Base-by-base conservation (phyloP, 306 rosid genomes). In the Begonia masoniana region DNA sequence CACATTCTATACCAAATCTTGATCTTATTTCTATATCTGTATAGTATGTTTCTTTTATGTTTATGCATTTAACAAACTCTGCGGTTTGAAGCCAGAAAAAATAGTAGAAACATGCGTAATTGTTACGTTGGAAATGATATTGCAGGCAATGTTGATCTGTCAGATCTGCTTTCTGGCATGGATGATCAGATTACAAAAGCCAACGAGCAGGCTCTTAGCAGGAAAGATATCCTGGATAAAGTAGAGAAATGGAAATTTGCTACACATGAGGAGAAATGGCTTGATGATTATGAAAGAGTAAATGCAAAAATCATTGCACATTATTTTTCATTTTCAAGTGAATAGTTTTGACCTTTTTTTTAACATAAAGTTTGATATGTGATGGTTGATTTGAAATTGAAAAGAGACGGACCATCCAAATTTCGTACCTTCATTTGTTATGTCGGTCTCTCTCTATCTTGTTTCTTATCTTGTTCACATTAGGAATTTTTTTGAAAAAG, bases 271-370 rank as follows among this genome's bases (percentile, higher is more conserved):
- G 97, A 89, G 68, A 89, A 80, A 62, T 89, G 97, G 97, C 78
- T 89, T 56, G 94, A 82, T 60, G 95, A 85, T 63, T 89, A 85
- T 53, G 97, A 89, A 82, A 89, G 76, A 95, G 97, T 89, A 76
- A 43, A 61, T 21, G 24, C 24, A 21, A 21, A 21, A 2, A 21
- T 3, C 24, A 21, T 21, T 21, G 24, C 24, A 21, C 24, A 12
- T 9, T 13, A 10, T 47, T 24, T 47, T 24, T 15, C 62, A 46
- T 58, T 46, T 14, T 42, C 2, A 21, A 45, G 42, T 15, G 62
- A 46, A 23, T 58, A 9, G 13, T 9, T 13, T 24, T 23, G 19
- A 23, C 41, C 62, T 3, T 21, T 21, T 21, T 21, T 21, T 21
- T 21, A 21, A 21, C 24, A 0, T 21, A 21, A 21, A 21, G 24